Base-by-base conservation (phyloP, 768 basidiomycete genomes). In the Tylopilus plumbeoviolaceoides region DNA sequence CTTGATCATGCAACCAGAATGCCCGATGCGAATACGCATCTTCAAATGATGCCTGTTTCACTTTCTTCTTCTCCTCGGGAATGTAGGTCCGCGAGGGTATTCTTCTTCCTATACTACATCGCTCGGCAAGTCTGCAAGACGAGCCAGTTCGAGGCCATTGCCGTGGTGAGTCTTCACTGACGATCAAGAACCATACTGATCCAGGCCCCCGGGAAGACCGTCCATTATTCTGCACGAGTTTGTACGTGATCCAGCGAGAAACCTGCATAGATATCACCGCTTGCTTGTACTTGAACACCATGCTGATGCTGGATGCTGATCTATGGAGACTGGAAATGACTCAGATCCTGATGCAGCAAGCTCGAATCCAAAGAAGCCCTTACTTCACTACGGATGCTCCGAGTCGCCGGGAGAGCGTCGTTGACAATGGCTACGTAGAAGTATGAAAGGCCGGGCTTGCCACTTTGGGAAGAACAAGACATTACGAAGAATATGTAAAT, bases 401-500 rank as follows among this genome's bases (percentile, higher is more conserved):
- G n/a, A n/a, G 89, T 54, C 87, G 82, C 12, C 80, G 75, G 2
- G 84, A 84, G 6, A 98, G 78, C 1, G 91, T 90, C 20, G 75
- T 81, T 1, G 84, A 77, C 5, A 98, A 66, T 95, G 89, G 3
- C 87, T 89, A 50, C 2, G 21, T 12, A 7, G 9, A 44, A 5
- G 27, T 17, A 39, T 63, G 25, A 62, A 57, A 42, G 14, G 23
- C 15, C 7, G 21, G 6, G 9, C 12, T 28, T 41, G 7, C 28
- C n/a, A 30, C 17, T 21, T 3, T 4, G 43, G 40, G 59, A 31
- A 17, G 9, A 6, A 60, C 77, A 57, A n/a, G 60, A 95, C 80
- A 95, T 98, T 7, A 90, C 86, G 64, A 99, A 98, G 69, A 98
- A 89, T 2, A 89, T n/a, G n/a, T 87, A 59, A 89, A 76, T 92